Evolutionary conservation across 768 basidiomycete genomes (phyloP).

Genomic region (Trametes cubensis): DNA sequence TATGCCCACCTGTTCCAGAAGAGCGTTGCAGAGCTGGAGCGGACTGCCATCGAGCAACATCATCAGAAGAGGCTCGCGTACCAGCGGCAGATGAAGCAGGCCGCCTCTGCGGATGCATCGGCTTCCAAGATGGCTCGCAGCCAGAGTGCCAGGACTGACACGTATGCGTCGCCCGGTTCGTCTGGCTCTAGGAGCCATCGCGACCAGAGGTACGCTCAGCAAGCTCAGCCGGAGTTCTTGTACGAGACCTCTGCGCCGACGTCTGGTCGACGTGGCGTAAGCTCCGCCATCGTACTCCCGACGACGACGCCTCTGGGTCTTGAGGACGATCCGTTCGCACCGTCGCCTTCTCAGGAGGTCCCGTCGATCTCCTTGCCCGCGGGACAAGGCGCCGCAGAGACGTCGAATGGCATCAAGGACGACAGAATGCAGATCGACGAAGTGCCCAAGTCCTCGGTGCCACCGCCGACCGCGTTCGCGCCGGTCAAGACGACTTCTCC

Average conservation of each 20-base stretch:
- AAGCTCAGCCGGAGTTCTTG: conserved; percentile 65
- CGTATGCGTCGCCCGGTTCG: conserved; percentile 36
- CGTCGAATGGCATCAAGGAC: conserved; percentile 5
- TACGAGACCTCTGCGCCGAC: conserved; percentile 72
- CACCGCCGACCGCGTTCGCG: conserved; percentile 25
- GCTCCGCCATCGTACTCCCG: conserved; percentile 50
- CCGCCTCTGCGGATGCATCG: conserved; percentile 32
- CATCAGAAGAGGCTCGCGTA: conserved; percentile 81
- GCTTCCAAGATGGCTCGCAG: conserved; percentile 43
- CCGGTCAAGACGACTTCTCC: conserved; percentile 44
- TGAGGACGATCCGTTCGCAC: conserved; percentile 78
- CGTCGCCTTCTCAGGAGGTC: conserved; percentile 37
- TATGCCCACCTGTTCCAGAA: conserved; percentile 67
- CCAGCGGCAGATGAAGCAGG: conserved; percentile 74
- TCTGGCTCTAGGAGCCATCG: conserved; percentile 46
- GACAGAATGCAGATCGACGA: conserved; percentile 20
- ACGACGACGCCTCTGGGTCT: conserved; percentile 42
- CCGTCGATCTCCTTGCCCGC: conserved; percentile 27
- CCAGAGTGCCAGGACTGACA: conserved; percentile 60
- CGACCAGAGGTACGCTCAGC: conserved; percentile 40
- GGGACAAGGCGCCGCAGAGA: neutral
- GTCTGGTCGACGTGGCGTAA: conserved; percentile 43
- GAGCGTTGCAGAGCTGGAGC: conserved; percentile 78
- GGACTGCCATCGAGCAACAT: conserved; percentile 80
- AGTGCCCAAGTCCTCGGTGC: conserved; percentile 14